phyloP scores from a whole-genome alignment of 2,329 filamentous ascomycete species.

The Xylaria sp. region DNA sequence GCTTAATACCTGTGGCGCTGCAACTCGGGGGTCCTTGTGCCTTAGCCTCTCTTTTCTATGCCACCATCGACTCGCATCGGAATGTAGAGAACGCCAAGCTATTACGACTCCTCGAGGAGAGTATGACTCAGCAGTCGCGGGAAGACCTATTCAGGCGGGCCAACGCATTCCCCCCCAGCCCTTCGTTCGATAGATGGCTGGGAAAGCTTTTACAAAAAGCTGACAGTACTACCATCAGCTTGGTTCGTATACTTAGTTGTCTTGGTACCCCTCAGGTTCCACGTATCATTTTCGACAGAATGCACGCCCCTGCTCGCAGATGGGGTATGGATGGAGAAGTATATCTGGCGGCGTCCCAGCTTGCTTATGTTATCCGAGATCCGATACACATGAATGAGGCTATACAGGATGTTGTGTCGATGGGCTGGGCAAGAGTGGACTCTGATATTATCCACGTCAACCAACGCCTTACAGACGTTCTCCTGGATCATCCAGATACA shows the following conservation, averaged over 20 bases:
- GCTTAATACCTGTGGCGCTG: no score
- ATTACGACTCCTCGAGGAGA: no score
- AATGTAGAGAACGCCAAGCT: no score
- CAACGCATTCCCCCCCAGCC: neutral
- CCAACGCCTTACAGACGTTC: neutral
- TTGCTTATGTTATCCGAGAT: neutral
- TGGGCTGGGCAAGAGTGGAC: neutral
- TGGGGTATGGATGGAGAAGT: neutral
- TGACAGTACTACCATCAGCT: neutral
- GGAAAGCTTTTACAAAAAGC: neutral
- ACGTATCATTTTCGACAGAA: neutral
- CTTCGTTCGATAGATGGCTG: neutral
- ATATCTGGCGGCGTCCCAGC: neutral
- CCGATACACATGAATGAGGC: neutral
- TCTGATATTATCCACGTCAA: neutral
- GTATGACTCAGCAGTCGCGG: neutral
- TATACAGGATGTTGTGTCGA: neutral
- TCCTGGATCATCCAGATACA: neutral
- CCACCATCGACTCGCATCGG: no score
- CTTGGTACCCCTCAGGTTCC: neutral
- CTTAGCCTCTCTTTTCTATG: no score
- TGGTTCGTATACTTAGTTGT: neutral
- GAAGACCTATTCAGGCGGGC: neutral
- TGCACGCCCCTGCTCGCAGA: neutral
- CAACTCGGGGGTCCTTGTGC: no score